Evolutionary conservation across 2,329 filamentous ascomycete species (phyloP), one percentile per base, ranked within the genome.

Genomic region (Graphilbum ipis-grandicollis): DNA sequence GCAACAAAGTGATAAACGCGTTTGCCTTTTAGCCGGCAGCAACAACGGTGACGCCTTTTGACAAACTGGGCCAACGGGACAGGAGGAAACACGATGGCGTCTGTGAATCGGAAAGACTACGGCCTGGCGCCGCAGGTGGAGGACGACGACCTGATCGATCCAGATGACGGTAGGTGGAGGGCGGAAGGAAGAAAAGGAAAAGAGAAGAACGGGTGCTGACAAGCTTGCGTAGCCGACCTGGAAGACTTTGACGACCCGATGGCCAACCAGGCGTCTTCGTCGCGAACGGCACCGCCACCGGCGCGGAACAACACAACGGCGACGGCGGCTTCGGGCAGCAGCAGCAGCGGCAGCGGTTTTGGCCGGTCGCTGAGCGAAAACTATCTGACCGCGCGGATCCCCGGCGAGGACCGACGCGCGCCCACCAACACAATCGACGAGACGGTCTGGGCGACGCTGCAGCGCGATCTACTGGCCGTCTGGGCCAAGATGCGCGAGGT

Each of bases 401-500:
- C 79, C 3, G 90, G 90, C 46, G 88, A 96, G 57, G 90, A 98
- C 62, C 80, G 90, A 38, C 72, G 79, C 44, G 86, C 90, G 14
- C 73, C 85, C 8, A 75, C 79, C 46, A 93, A 92, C 60, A 98
- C 90, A 33, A 92, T 98, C 56, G 90, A 98, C 57, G 90, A 98
- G 61, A 78, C 76, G 2, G 90, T 98, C 30, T 98, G 90, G 90
- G 83, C 88, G 31, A 98, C 90, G n/a, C 65, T 98, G 42, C 83
- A 81, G 36, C 79, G 90, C 47, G 90, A 98, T 56, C 62, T 98
- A 46, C 60, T 88, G 8, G 90, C 85, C 19, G 84, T 96, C 26
- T 96, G 90, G 88, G 81, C 83, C 60, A 98, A 98, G 68, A 84
- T 98, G 77, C 78, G 82, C 56, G 88, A 94, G 64, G 90, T 98